Base-by-base conservation (phyloP, 2,329 filamentous ascomycete species). In the Cladophialophora immunda region DNA sequence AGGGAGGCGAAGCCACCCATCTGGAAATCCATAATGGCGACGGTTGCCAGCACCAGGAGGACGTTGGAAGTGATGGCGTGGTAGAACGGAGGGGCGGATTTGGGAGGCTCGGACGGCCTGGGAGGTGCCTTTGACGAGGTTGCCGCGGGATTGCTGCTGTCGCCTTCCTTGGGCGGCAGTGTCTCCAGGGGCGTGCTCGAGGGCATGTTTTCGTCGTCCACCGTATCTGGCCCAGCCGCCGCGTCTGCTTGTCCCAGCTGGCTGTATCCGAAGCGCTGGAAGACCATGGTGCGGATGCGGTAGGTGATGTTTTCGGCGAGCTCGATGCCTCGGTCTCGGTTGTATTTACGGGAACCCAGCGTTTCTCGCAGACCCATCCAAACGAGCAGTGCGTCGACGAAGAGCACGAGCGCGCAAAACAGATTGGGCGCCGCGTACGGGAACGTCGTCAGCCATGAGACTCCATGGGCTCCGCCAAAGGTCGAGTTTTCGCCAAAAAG, bases 21-120 rank as follows among this genome's bases (percentile, higher is more conserved):
- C 78, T 92, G 90, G 73, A 92, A 90, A 75, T 91, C 89, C 76
- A 91, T 89, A 69, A 92, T 87, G 7, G 88, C 88, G 71, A 89
- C 87, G 29, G 87, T 87, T 61, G 90, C 75, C 6, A 92, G 78
- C 2, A 84, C 85, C 76, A 80, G 84, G 66, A 86, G 73, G 11
- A 86, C 84, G 68, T 87, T 87, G 60, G 81, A 77, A 1, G 84
- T 87, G 83, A 85, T 85, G 55, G 86, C 84, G 27, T 80, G 77
- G 30, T 78, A 77, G 76, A 86, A 85, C 0, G 84, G 78, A 19
- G 68, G 62, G 19, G 59, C 38, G 0, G 67, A 25, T 27, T 59
- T 65, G 22, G 63, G 56, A 2, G 53, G 19, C 4, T 58, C 55
- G 13, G 66, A 58, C 1, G 63, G 50, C 15, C 45, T 29, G 11